Conservation (phyloP, 129 eudicot species). For the Ambrosia artemisiifolia region DNA sequence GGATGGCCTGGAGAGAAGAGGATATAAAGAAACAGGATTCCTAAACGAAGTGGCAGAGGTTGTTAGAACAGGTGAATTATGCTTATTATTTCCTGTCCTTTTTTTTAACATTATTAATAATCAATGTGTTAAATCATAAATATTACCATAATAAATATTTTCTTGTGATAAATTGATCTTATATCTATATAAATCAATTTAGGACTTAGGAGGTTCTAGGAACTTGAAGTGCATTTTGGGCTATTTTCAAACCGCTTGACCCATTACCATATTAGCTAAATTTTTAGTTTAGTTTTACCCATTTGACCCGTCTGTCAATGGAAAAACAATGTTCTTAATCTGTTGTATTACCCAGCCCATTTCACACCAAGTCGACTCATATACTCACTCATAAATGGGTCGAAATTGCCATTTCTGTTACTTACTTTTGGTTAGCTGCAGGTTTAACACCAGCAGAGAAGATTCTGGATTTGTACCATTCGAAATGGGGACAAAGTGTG, state of each 20-base stretch:
- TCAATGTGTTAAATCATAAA: no score
- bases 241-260: neutral
- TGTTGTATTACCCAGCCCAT: neutral
- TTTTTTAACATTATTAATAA: no score
- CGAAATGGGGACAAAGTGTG: slow-evolving; percentile 78
- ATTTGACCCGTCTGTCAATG: neutral
- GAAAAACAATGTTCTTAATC: neutral
- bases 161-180: neutral
- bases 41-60: slow-evolving; percentile 90
- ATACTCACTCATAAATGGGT: neutral
- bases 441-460: slow-evolving; percentile 97
- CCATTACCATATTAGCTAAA: neutral
- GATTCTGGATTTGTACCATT: slow-evolving; percentile 82
- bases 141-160: no score
- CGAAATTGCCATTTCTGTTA: neutral
- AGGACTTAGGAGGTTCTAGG: neutral
- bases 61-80: slow-evolving; percentile 70
- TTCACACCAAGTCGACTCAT: neutral
- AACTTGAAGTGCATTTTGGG: neutral
- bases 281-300: neutral
- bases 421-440: slow-evolving; percentile 19
- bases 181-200: neutral
- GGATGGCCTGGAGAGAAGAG: slow-evolving; percentile 99
- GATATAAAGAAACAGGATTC: slow-evolving; percentile 90
- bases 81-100: neutral